phyloP scores from a whole-genome alignment of 148 eudicot species.

The Cornus suecica region DNA sequence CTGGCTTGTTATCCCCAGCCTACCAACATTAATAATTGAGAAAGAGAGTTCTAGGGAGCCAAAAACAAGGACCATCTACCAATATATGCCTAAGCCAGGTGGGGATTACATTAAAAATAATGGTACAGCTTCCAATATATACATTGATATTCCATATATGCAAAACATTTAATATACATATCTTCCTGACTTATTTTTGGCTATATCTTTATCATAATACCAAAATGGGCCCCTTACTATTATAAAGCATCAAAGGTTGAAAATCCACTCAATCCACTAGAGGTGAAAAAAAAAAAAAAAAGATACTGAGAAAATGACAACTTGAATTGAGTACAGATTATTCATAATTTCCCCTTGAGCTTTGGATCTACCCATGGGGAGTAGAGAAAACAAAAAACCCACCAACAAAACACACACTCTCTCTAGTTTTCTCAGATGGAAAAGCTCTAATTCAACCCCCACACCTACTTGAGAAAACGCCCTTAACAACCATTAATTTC shows the following conservation, averaged over 20 bases:
- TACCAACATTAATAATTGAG: too few relatives aligned
- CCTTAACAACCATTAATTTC: not conserved
- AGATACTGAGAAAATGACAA: not conserved
- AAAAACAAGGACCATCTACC: not conserved
- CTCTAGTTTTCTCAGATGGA: not conserved
- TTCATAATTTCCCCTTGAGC: too few relatives aligned
- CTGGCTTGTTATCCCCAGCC: not conserved
- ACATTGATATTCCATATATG: too few relatives aligned
- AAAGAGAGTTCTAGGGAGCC: too few relatives aligned
- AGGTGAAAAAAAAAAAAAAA: not conserved
- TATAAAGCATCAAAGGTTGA: not conserved
- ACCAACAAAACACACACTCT: not conserved
- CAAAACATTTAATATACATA: not conserved
- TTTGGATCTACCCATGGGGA: too few relatives aligned
- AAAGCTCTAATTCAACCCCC: not conserved
- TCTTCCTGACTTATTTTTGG: not conserved
- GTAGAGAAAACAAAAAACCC: too few relatives aligned
- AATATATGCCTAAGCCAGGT: not conserved
- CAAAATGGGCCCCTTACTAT: not conserved
- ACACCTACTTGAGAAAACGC: not conserved
- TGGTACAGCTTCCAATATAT: not conserved
- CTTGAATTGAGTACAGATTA: too few relatives aligned
- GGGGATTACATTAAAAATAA: not conserved
- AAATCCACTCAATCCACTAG: not conserved
- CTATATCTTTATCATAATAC: not conserved